A percentile compares a stretch with the other conserved stretches of the same genome.
phyloP scores from a whole-genome alignment of 495 filamentous ascomycete genomes.

The Talaromyces borbonicus region DNA sequence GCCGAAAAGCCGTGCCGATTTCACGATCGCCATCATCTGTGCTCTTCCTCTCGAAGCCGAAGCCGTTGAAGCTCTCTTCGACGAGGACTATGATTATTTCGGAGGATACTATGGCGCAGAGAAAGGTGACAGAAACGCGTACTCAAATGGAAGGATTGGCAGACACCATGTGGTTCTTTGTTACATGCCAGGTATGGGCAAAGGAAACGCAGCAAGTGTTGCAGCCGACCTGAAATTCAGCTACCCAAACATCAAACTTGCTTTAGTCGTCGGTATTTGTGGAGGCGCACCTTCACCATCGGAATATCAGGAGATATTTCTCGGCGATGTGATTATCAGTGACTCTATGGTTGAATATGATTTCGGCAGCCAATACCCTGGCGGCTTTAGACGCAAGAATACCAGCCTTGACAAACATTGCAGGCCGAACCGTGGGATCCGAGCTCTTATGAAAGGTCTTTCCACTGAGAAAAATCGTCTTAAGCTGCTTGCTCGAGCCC shows the following conservation, averaged over 20 bases:
- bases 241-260: slow-evolving; percentile 10
- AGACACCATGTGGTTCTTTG: slow-evolving; percentile 26
- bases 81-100: background rate
- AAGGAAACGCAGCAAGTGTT: slow-evolving; percentile 14
- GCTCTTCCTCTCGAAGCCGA: slow-evolving; percentile 18
- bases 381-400: slow-evolving; percentile 13
- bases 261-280: slow-evolving; percentile 16
- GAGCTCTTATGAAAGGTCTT: slow-evolving; percentile 13
- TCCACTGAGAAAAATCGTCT: slow-evolving; percentile 5
- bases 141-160: slow-evolving; percentile 24
- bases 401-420: slow-evolving; percentile 13
- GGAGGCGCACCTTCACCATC: slow-evolving; percentile 15
- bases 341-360: slow-evolving; percentile 22
- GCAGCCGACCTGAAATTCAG: slow-evolving; percentile 10
- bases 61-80: slow-evolving; percentile 12
- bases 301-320: slow-evolving; percentile 11
- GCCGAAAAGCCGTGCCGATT: slow-evolving; percentile 5
- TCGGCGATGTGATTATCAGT: slow-evolving; percentile 35
- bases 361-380: slow-evolving; percentile 18
- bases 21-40: slow-evolving; percentile 5
- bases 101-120: slow-evolving; percentile 10
- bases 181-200: slow-evolving; percentile 24
- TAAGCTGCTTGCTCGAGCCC: slow-evolving; percentile 9
- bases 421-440: slow-evolving; percentile 17
- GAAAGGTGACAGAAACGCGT: slow-evolving; percentile 19